Percentiles rank a stretch among this genome's conserved stretches.
These are phyloP conservation scores for Leccinum variicolor DNA, from an alignment of 768 basidiomycete genomes.

Conservation along the genomic window DNA sequence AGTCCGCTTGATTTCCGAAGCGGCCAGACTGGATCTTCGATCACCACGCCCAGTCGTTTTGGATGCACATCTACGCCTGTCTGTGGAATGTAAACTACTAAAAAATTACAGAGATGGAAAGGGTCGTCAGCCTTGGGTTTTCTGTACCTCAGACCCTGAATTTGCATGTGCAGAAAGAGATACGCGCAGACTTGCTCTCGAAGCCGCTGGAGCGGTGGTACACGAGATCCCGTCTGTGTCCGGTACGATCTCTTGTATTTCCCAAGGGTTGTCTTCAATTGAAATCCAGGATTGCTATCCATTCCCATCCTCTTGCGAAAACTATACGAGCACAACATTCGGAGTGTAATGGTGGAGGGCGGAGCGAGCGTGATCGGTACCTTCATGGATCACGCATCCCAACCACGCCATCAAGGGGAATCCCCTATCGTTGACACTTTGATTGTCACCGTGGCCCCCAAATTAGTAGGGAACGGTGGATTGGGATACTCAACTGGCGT, in stretches of 20 bases:
- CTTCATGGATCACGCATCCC: conserved; percentile 17
- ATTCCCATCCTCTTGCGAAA: conserved; percentile 48
- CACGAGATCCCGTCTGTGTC: conserved; percentile 44
- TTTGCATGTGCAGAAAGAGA: conserved; percentile 14
- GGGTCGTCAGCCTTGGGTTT: conserved; percentile 72
- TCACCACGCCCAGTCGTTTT: conserved; percentile 84
- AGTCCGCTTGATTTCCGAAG: conserved; percentile 57
- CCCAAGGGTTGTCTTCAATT: not conserved
- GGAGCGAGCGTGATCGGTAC: conserved; percentile 80
- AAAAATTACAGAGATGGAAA: conserved; percentile 53
- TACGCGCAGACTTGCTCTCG: conserved; percentile 44
- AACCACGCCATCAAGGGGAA: conserved; percentile 3
- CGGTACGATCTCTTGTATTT: conserved; percentile 28
- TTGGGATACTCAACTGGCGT: conserved; percentile 46
- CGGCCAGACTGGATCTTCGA: conserved; percentile 32
- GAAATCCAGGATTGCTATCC: conserved; percentile 35
- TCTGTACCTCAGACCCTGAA: conserved; percentile 39
- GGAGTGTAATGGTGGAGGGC: conserved; percentile 93
- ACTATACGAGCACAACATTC: conserved; percentile 56
- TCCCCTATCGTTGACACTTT: conserved; percentile 58
- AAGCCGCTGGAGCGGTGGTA: conserved; percentile 64
- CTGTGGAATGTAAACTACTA: conserved; percentile 65
- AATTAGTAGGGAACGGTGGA: conserved; percentile 73
- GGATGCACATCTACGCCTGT: conserved; percentile 70
- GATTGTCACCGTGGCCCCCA: conserved; percentile 84